Evolutionary conservation across 2,329 filamentous ascomycete genomes (phyloP).

Genomic region (Neocatenulostroma microsporum): DNA sequence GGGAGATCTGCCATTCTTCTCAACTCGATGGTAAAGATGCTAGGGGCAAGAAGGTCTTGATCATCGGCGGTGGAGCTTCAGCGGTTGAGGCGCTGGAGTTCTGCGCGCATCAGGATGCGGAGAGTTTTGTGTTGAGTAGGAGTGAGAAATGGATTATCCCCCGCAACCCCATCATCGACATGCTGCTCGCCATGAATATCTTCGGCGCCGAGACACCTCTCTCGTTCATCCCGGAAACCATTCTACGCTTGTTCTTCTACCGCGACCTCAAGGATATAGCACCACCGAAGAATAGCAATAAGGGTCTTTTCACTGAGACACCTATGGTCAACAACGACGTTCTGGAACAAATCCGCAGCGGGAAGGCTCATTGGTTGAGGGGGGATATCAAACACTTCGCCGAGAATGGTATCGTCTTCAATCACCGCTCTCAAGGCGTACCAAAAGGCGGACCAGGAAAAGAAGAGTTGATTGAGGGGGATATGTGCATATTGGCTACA

Average conservation of each 20-base stretch:
- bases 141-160: conserved; percentile 40
- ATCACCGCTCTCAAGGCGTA: conserved; percentile 62
- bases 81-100: conserved; percentile 80
- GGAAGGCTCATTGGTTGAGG: conserved; percentile 69
- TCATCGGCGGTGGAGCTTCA: conserved; percentile 72
- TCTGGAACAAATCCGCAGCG: conserved; percentile 64
- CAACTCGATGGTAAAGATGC: conserved; percentile 64
- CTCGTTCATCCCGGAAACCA: conserved; percentile 68
- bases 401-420: conserved; percentile 60
- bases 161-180: conserved; percentile 66
- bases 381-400: conserved; percentile 66
- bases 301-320: conserved; percentile 73
- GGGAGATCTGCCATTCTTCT: conserved; percentile 66
- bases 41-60: conserved; percentile 64
- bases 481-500: conserved; percentile 76
- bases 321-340: conserved; percentile 80
- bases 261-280: conserved; percentile 68
- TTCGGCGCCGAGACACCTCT: conserved; percentile 62
- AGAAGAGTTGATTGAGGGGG: conserved; percentile 58
- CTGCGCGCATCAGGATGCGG: conserved; percentile 54
- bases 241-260: conserved; percentile 74
- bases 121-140: conserved; percentile 65
- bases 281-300: conserved; percentile 46
- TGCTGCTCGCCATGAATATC: conserved; percentile 67
- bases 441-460: conserved; percentile 67